phyloP scores from a whole-genome alignment of 2,329 filamentous ascomycete genomes.

The Colletotrichum echinochloae region DNA sequence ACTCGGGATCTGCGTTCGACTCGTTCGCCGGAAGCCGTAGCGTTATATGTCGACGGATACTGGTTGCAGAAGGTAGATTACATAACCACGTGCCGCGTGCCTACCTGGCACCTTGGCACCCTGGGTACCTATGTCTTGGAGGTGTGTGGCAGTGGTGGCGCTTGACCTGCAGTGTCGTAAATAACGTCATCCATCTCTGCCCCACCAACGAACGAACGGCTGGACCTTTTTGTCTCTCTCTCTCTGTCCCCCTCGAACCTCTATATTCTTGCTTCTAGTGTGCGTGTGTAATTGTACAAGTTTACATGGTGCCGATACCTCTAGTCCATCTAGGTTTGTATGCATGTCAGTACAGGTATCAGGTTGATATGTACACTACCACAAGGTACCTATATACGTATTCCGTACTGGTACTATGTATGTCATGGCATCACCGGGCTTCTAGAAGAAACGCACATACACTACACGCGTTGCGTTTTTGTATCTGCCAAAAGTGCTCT shows the following conservation, averaged over 20 bases:
- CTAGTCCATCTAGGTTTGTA: no score
- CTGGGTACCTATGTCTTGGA: not conserved
- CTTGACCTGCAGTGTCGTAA: not conserved
- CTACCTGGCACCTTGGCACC: no score
- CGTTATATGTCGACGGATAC: not conserved
- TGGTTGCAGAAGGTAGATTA: no score
- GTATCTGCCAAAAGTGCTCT: not conserved
- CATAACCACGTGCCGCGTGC: no score
- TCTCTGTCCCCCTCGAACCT: not conserved
- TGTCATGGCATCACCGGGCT: slow-evolving; percentile 6
- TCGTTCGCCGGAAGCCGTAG: slow-evolving; percentile 26
- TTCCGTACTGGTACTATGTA: no score
- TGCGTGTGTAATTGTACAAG: no score
- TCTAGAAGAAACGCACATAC: slow-evolving; percentile 8
- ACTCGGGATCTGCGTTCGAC: slow-evolving; percentile 6
- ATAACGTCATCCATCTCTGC: slow-evolving; percentile 28
- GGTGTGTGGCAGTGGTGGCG: not conserved
- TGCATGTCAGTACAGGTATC: no score
- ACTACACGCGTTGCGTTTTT: not conserved
- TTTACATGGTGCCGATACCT: no score
- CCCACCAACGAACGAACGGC: not conserved
- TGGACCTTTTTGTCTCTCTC: no score
- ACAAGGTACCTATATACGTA: no score
- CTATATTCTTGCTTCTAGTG: not conserved
- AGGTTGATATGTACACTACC: not conserved